phyloP scores from a whole-genome alignment of 371 early-diverging fungal species.

The Haplosporangium sp. region DNA sequence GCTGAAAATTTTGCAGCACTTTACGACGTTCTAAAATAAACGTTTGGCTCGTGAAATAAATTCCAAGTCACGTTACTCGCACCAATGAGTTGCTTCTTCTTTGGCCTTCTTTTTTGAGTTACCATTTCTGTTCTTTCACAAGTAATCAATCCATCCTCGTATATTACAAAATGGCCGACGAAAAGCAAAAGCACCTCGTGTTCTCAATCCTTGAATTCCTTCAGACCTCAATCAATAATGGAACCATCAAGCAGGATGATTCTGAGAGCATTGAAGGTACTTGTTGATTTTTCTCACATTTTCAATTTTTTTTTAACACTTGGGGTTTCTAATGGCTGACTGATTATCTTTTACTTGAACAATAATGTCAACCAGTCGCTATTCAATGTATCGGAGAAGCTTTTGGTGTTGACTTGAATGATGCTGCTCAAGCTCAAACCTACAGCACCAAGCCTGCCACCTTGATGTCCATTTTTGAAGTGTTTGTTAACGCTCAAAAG shows the following conservation, averaged over 20 bases:
- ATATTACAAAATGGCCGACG: conserved; percentile 60
- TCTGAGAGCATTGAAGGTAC: conserved; percentile 92
- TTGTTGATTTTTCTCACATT: not conserved
- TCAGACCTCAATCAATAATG: conserved; percentile 80
- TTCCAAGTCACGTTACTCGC: not conserved
- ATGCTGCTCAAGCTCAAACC: conserved; percentile 71
- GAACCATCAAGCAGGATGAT: conserved; percentile 84
- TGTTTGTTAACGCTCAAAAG: conserved; percentile 88
- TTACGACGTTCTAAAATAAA: conserved; percentile 4
- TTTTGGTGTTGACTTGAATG: conserved; percentile 85
- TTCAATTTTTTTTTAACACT: not conserved
- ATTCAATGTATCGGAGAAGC: conserved; percentile 96
- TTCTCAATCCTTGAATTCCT: conserved; percentile 93
- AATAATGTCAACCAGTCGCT: conserved; percentile 69
- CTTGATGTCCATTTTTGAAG: conserved; percentile 87
- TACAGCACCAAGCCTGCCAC: conserved; percentile 89
- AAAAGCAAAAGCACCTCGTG: conserved; percentile 83
- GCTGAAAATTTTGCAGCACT: conserved; percentile 3
- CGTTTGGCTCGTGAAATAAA: too few species aligned
- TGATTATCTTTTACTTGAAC: not conserved
- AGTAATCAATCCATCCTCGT: not conserved
- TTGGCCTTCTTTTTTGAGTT: conserved; percentile 1
- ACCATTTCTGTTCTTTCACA: not conserved
- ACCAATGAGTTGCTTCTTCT: not conserved
- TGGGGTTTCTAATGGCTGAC: not conserved